Conservation (phyloP, 257 asterid species). For the Nicotiana sylvestris region DNA sequence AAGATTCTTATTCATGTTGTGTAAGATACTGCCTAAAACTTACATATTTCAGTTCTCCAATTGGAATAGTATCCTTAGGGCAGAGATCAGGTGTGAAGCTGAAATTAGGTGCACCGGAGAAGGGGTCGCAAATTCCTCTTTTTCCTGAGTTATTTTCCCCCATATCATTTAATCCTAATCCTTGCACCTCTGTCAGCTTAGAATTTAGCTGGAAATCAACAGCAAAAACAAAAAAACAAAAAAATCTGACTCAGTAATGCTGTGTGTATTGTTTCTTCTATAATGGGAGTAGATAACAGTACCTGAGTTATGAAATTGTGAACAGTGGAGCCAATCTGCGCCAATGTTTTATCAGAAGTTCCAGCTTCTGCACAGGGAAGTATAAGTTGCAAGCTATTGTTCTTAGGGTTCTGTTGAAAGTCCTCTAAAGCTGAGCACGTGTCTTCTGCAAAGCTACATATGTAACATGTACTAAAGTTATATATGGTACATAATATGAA, state of each 20-base stretch:
- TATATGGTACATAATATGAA: not conserved
- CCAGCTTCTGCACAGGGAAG: constrained; percentile 41
- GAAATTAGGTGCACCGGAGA: constrained; percentile 44
- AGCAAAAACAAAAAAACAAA: not conserved
- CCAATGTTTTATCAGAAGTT: constrained; percentile 20
- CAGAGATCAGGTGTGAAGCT: constrained; percentile 35
- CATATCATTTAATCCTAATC: constrained; percentile 11
- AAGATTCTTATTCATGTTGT: not conserved
- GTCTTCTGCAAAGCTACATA: constrained; percentile 41
- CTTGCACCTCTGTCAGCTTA: constrained; percentile 26
- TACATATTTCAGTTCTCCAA: constrained; percentile 43
- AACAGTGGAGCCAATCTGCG: constrained; percentile 35
- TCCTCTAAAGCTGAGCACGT: constrained; percentile 42
- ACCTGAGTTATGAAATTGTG: constrained; percentile 49
- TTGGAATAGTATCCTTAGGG: constrained; percentile 29
- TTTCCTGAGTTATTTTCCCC: constrained; percentile 14
- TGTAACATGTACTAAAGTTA: not conserved
- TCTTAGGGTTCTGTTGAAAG: constrained; percentile 34
- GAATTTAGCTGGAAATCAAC: constrained; percentile 33
- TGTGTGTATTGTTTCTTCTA: not conserved
- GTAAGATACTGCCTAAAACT: not conserved
- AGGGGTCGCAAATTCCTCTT: constrained; percentile 43
- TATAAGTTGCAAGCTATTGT: constrained; percentile 32
- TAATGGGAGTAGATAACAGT: not conserved
- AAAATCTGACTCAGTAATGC: not conserved